A percentile compares a stretch with the other conserved stretches of the same genome.
phyloP scores from a whole-genome alignment of 371 early-diverging fungal genomes.

The Syncephalis plumigaleata region DNA sequence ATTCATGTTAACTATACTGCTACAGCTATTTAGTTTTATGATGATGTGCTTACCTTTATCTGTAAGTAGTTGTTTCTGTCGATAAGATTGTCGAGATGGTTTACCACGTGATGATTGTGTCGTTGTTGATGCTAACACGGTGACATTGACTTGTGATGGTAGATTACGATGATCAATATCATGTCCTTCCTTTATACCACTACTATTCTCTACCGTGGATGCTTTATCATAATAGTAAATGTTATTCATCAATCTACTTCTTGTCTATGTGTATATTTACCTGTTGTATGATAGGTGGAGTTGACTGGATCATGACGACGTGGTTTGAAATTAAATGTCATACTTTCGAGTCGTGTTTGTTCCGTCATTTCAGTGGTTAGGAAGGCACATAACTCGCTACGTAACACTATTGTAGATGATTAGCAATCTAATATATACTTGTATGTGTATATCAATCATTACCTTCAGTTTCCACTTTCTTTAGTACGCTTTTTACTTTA shows the following conservation, averaged over 20 bases:
- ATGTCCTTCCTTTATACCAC: slow-evolving; percentile 1
- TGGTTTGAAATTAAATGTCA: slow-evolving; percentile 19
- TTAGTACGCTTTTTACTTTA: slow-evolving; percentile 54
- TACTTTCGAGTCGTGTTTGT: slow-evolving; percentile 32
- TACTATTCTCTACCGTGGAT: neutral
- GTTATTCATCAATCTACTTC: slow-evolving; percentile 11
- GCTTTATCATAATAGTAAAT: neutral
- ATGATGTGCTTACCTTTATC: slow-evolving; percentile 35
- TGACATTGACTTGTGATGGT: slow-evolving; percentile 12
- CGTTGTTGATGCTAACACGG: slow-evolving; percentile 12
- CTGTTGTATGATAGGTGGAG: slow-evolving; percentile 13
- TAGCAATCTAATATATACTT: slow-evolving; percentile 2
- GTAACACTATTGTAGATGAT: slow-evolving; percentile 11
- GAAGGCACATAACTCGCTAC: slow-evolving; percentile 33
- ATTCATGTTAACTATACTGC: slow-evolving; percentile 1
- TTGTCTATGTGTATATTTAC: slow-evolving; percentile 19
- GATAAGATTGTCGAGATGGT: slow-evolving; percentile 19
- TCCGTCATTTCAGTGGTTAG: slow-evolving; percentile 47
- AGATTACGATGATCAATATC: slow-evolving; percentile 5
- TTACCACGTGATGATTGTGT: slow-evolving; percentile 22
- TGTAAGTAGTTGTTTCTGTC: slow-evolving; percentile 40
- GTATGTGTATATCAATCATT: slow-evolving; percentile 6
- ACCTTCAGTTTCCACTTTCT: slow-evolving; percentile 46
- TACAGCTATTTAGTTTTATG: neutral
- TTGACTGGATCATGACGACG: slow-evolving; percentile 8